Evolutionary conservation across 2,329 filamentous ascomycete species (phyloP).

Genomic region (Phialophora chinensis): DNA sequence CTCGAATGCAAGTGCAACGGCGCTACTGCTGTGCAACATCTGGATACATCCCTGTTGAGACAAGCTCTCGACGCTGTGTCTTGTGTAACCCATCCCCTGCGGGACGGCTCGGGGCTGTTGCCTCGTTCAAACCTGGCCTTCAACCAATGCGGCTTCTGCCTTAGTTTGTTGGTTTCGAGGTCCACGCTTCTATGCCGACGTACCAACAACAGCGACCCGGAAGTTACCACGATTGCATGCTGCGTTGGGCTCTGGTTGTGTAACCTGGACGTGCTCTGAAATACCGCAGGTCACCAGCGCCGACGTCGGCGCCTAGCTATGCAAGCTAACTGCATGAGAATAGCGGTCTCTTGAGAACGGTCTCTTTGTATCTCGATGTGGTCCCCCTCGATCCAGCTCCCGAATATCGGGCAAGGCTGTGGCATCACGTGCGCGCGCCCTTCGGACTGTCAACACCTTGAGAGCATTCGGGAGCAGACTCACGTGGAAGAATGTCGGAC

Average conservation of each 20-base stretch:
- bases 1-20: neutral
- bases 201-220: neutral
- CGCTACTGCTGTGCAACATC: conserved; percentile 9
- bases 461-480: neutral
- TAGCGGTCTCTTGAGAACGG: neutral
- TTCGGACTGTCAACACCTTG: neutral
- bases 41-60: neutral
- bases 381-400: neutral
- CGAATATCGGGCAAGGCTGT: conserved; percentile 1
- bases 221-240: neutral
- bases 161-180: neutral
- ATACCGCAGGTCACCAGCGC: neutral
- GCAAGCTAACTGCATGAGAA: neutral
- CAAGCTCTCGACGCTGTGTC: neutral
- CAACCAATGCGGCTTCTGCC: neutral
- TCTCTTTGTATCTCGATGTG: neutral
- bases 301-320: neutral
- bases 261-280: conserved; percentile 15
- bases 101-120: conserved; percentile 33
- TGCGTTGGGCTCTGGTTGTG: conserved; percentile 6
- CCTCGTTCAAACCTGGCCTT: conserved; percentile 15
- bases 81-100: conserved; percentile 11
- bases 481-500: neutral
- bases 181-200: neutral
- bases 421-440: conserved; percentile 6